Evolutionary conservation across 2,329 filamentous ascomycete genomes (phyloP).

Genomic region (Microcyclospora pomicola): DNA sequence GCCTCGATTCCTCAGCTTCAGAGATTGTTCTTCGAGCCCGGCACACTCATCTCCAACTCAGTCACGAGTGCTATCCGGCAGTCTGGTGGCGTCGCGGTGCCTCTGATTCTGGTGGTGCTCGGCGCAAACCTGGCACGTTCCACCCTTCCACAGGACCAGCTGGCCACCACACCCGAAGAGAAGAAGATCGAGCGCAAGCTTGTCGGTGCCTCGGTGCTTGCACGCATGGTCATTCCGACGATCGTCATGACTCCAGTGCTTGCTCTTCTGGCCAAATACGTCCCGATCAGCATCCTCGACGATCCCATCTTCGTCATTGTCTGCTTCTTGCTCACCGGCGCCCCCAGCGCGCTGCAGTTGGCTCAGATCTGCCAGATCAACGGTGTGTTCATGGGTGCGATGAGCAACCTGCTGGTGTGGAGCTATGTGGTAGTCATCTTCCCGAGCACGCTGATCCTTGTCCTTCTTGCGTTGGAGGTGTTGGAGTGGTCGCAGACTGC

Average conservation of each 20-base stretch:
- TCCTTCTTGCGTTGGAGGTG: slow-evolving; percentile 83
- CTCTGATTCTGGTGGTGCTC: slow-evolving; percentile 85
- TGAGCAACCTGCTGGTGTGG: slow-evolving; percentile 87
- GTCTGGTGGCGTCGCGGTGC: slow-evolving; percentile 81
- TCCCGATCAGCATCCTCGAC: slow-evolving; percentile 85
- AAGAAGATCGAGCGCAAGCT: slow-evolving; percentile 56
- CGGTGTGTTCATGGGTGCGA: slow-evolving; percentile 84
- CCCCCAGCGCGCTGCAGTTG: slow-evolving; percentile 82
- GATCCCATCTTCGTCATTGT: slow-evolving; percentile 98
- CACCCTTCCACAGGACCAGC: slow-evolving; percentile 57
- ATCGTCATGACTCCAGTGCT: slow-evolving; percentile 84
- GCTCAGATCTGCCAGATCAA: slow-evolving; percentile 99
- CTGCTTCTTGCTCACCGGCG: slow-evolving; percentile 88
- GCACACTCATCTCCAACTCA: slow-evolving; percentile 83
- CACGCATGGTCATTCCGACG: slow-evolving; percentile 85
- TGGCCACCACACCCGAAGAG: slow-evolving; percentile 56
- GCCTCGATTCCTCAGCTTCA: slow-evolving; percentile 78
- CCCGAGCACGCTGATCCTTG: slow-evolving; percentile 77
- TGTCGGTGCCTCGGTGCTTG: slow-evolving; percentile 70
- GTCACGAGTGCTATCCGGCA: slow-evolving; percentile 78
- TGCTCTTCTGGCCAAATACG: slow-evolving; percentile 74
- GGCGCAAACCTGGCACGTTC: slow-evolving; percentile 90
- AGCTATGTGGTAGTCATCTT: slow-evolving; percentile 94
- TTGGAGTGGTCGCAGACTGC: slow-evolving; percentile 60
- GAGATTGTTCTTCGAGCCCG: slow-evolving; percentile 71